These are phyloP conservation scores for Penicillium sp. DNA, from an alignment of 2,329 filamentous ascomycete genomes.

Conservation along the genomic window DNA sequence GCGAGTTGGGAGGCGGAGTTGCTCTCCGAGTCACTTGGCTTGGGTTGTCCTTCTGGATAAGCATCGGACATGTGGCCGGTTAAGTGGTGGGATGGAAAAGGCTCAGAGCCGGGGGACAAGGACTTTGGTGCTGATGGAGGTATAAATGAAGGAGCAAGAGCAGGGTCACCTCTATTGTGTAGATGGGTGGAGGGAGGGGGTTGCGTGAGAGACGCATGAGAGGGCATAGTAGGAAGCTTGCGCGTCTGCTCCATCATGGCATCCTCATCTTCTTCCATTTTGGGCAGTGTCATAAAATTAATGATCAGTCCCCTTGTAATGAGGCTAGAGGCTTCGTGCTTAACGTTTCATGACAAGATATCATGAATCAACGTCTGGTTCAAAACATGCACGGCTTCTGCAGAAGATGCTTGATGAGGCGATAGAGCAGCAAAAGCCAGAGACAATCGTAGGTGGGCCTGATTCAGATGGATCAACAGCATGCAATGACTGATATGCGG, in stretches of 20 bases:
- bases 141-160: slow-evolving; percentile 23
- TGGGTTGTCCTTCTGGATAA: slow-evolving; percentile 21
- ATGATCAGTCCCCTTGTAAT: slow-evolving; percentile 1
- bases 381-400: slow-evolving; percentile 1
- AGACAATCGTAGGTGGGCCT: background rate
- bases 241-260: slow-evolving; percentile 37
- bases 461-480: background rate
- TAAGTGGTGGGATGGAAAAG: slow-evolving; percentile 6
- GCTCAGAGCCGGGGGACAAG: slow-evolving; percentile 12
- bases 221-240: slow-evolving; percentile 14
- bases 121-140: slow-evolving; percentile 1
- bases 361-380: background rate
- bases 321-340: background rate
- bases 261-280: slow-evolving; percentile 39
- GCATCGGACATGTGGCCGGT: slow-evolving; percentile 6
- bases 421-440: background rate
- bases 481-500: background rate
- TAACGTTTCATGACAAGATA: slow-evolving; percentile 15
- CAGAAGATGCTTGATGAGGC: background rate
- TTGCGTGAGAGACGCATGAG: slow-evolving; percentile 16
- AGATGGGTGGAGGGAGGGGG: slow-evolving; percentile 15
- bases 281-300: slow-evolving; percentile 4
- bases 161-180: slow-evolving; percentile 20
- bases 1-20: slow-evolving; percentile 16
- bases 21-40: slow-evolving; percentile 26